A percentile compares a stretch with the other conserved stretches of the same genome.
Conservation (phyloP, 768 basidiomycete genomes). For the Rubroboletus pulcherrimus region DNA sequence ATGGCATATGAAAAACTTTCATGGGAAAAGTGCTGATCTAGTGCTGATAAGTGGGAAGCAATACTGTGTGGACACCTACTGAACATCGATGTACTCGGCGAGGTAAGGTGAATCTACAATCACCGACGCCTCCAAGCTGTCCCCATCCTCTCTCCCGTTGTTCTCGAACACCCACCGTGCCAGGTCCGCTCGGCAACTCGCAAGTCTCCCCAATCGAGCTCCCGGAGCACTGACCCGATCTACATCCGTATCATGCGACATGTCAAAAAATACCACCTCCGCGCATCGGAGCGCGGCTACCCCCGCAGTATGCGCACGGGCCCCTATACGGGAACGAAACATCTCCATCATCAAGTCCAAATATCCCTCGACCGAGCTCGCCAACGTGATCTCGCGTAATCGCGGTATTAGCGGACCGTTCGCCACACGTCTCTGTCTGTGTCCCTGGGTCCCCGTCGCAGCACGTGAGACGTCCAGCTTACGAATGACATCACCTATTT, state of each 20-base stretch:
- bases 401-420: conserved; percentile 1
- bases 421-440: neutral
- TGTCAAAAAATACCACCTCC: conserved; percentile 10
- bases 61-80: neutral
- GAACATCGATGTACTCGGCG: conserved; percentile 7
- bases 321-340: conserved; percentile 7
- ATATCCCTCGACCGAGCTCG: conserved; percentile 10
- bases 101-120: conserved; percentile 7
- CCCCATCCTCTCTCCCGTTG: neutral
- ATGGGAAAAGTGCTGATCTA: no score
- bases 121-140: conserved; percentile 4
- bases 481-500: conserved; percentile 7
- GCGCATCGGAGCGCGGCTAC: conserved; percentile 5
- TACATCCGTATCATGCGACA: conserved; percentile 2
- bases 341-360: conserved; percentile 9
- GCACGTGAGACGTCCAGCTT: conserved; percentile 1
- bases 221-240: neutral
- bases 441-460: neutral
- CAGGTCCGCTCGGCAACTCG: neutral
- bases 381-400: conserved; percentile 16
- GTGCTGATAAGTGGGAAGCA: neutral
- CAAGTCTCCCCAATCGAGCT: neutral
- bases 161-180: neutral
- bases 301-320: neutral
- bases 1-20: no score